phyloP scores from a whole-genome alignment of 176 grass and related monocot species.

The Raddia guianensis region DNA sequence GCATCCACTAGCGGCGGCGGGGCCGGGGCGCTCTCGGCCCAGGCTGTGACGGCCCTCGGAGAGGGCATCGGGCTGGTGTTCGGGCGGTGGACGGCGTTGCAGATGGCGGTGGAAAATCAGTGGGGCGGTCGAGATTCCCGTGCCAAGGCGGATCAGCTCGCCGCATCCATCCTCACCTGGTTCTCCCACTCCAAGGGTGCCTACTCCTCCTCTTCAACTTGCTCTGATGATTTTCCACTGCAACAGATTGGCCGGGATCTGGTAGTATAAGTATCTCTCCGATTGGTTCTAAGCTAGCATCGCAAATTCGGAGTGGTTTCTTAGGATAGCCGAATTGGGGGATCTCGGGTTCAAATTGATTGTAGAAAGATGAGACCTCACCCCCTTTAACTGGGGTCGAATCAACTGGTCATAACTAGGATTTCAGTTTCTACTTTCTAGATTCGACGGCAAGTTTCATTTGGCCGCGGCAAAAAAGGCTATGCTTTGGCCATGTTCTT shows the following conservation, averaged over 20 bases:
- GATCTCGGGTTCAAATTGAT: not conserved
- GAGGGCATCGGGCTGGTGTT: conserved; percentile 74
- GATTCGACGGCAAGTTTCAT: not conserved
- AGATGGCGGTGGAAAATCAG: conserved; percentile 83
- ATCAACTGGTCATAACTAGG: not conserved
- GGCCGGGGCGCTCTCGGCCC: not conserved
- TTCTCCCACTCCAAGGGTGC: conserved; percentile 67
- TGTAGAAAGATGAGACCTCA: not conserved
- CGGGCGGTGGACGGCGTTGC: conserved; percentile 74
- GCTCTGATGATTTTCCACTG: not conserved
- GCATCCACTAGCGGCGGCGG: conserved; percentile 34
- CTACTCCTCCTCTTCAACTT: not conserved
- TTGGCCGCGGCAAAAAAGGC: not conserved
- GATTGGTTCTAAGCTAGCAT: not conserved
- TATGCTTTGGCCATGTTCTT: too few relatives aligned
- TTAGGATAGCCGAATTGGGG: not conserved
- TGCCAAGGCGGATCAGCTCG: conserved; percentile 63
- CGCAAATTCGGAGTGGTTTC: not conserved
- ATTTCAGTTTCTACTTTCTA: not conserved
- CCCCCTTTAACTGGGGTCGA: too few relatives aligned
- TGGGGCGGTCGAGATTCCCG: conserved; percentile 82
- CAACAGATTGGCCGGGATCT: not conserved
- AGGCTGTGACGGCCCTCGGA: conserved; percentile 20
- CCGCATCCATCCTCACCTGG: conserved; percentile 59
- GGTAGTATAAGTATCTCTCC: not conserved